Percentiles rank a stretch among this genome's conserved stretches.
phyloP scores from a whole-genome alignment of 768 basidiomycete species.

The Trametes cubensis region DNA sequence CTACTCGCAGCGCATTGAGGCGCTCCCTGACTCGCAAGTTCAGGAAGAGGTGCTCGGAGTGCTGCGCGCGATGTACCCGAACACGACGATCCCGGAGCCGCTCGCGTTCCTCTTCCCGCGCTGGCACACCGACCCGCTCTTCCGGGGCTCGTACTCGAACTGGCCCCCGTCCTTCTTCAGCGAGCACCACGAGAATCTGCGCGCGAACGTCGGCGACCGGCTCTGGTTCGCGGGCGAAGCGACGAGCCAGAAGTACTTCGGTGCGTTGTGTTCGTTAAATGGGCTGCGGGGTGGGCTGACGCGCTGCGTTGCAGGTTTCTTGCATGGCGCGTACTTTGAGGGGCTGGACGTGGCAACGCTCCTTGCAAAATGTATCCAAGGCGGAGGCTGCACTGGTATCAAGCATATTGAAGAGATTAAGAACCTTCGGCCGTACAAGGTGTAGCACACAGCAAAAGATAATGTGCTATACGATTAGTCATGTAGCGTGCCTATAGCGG shows the following conservation, averaged over 20 bases:
- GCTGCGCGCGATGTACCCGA: conserved; percentile 57
- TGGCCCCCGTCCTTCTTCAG: conserved; percentile 62
- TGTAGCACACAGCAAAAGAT: conserved; percentile 1
- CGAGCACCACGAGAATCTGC: conserved; percentile 56
- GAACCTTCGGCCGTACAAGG: conserved; percentile 29
- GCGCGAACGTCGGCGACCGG: conserved; percentile 50
- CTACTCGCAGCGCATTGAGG: conserved; percentile 58
- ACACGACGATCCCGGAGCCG: conserved; percentile 53
- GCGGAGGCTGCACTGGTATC: conserved; percentile 17
- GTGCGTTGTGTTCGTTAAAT: conserved; percentile 35
- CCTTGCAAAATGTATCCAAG: conserved; percentile 34
- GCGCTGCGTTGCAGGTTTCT: conserved; percentile 27
- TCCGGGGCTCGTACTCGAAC: conserved; percentile 64
- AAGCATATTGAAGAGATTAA: conserved; percentile 28
- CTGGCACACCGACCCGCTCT: conserved; percentile 54
- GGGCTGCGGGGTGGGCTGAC: background rate
- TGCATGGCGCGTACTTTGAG: conserved; percentile 40
- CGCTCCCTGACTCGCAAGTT: conserved; percentile 49
- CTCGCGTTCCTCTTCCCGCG: conserved; percentile 52
- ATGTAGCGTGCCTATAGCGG: background rate
- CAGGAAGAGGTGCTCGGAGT: conserved; percentile 56
- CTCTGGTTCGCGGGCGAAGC: conserved; percentile 70
- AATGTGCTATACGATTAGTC: no score
- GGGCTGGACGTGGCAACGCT: conserved; percentile 33
- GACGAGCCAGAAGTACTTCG: conserved; percentile 59